Evolutionary conservation across 2,329 filamentous ascomycete species (phyloP), one percentile per base, ranked within the genome.

Genomic region (Karstenula rhodostoma): DNA sequence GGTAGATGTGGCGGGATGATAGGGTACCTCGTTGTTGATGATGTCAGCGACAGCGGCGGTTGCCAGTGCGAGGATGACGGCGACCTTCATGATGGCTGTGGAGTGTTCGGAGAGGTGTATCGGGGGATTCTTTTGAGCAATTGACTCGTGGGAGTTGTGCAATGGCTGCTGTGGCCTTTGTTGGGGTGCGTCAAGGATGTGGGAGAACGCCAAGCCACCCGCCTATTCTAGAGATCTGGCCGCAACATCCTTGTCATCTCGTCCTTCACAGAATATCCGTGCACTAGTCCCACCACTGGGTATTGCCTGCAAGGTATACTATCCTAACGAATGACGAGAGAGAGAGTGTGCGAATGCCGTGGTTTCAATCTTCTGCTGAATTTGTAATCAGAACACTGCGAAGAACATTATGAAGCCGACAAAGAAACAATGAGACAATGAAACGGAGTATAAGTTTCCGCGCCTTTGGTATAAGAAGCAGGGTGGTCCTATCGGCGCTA

Each of bases 21-120:
- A 19, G 19, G 12, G 57, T 66, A 63, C 72, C 53, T 74, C 72
- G 29, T 75, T 75, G 67, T 75, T 75, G 66, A 75, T 73, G 58
- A 70, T 69, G 43, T 72, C 66, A 33, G 70, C 72, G 43, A 73
- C 49, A 29, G 79, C 80, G 60, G 79, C 76, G 52, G 86, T 84
- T 64, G 87, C 80, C 62, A 85, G 71, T 59, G 82, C 75, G 67
- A 82, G 74, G 62, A 86, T 70, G 64, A 81, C 67, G 58, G 81
- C 71, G 58, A 81, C 64, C 71, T 79, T 82, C 83, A 85, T 85
- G 7, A 44, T 72, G 59, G 46, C 32, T 23, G 27, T 27, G 7
- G 19, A 8, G 2, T 27, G 29, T 25, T 47, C 15, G 8, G 42
- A 32, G 37, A 23, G 7, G 29, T 44, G 13, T 47, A 25, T 42